Evolutionary conservation across 495 filamentous ascomycete species (phyloP).

Genomic region (Letharia columbiana): DNA sequence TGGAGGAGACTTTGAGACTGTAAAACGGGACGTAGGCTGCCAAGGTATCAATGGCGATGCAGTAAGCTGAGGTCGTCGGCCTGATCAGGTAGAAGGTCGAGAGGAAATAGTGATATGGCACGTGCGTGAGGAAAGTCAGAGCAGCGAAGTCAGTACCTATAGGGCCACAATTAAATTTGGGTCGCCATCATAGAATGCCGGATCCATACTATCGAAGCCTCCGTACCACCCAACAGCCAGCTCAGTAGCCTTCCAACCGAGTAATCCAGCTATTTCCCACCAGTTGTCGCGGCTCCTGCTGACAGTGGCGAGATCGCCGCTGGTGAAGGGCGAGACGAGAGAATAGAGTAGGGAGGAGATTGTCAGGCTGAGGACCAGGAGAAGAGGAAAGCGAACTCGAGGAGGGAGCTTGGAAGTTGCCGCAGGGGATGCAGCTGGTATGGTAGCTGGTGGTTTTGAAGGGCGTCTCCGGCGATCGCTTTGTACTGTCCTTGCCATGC

Average conservation of each 20-base stretch:
- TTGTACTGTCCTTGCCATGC: constrained; percentile 14
- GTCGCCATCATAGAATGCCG: background rate
- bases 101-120: constrained; percentile 62
- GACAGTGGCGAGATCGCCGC: constrained; percentile 52
- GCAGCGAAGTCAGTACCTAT: constrained; percentile 60
- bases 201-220: constrained; percentile 56
- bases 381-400: constrained; percentile 51
- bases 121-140: constrained; percentile 59
- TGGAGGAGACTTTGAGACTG: constrained; percentile 55
- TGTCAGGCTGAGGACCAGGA: constrained; percentile 53
- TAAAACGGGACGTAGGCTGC: constrained; percentile 62
- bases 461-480: background rate
- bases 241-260: constrained; percentile 60
- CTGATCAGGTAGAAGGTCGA: constrained; percentile 63
- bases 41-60: constrained; percentile 54
- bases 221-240: constrained; percentile 62
- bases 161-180: constrained; percentile 7
- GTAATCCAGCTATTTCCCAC: constrained; percentile 51
- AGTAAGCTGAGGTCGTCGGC: constrained; percentile 44
- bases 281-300: constrained; percentile 51
- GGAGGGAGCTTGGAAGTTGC: constrained; percentile 33
- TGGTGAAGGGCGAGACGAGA: constrained; percentile 40
- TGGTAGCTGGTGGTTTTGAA: constrained; percentile 16
- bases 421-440: constrained; percentile 17
- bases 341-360: constrained; percentile 50